Evolutionary conservation across 805 yeast genomes (phyloP), one percentile per base, ranked within the genome.

Genomic region (Candida peoriensis): DNA sequence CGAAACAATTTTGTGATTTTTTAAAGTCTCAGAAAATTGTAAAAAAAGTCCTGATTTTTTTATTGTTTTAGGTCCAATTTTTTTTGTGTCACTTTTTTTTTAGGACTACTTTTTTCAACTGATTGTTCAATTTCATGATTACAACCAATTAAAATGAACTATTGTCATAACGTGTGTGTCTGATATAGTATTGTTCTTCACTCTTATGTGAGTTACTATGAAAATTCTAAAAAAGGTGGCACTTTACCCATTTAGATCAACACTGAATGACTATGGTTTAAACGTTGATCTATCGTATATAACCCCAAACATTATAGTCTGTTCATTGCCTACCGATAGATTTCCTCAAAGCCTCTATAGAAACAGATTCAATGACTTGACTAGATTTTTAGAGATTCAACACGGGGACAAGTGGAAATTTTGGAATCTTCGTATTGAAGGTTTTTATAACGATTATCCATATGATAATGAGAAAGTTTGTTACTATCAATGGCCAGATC

Each of bases 401-500:
- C 81, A 80, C 52, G 73, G 70, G 0, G 40, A 52, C 3, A 57
- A 72, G 32, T 89, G 96, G 96, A 72, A 67, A 44, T 60, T 88
- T 2, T 80, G 81, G 72, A 85, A 85, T 50, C 65, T 88, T 22
- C 66, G 88, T 41, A 75, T 71, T 6, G 93, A 82, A 30, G 68
- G 68, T 1, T 61, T 62, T 32, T 55, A 58, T 14, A 62, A 64
- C 10, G n/a, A n/a, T n/a, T n/a, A n/a, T n/a, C n/a, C n/a, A n/a
- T 58, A 61, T 17, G 70, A 70, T 33, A 23, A 37, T 34, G 31
- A 24, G 28, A 6, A 45, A 34, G 12, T 20, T 44, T 8, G 33
- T 39, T 6, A 43, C 23, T 47, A 27, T 14, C 93, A 88, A 0
- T 78, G 82, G 60, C 70, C 77, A 9, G 97, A 90, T 54, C 96